These are phyloP conservation scores for Fusarium brachygibbosum DNA, from an alignment of 2,329 filamentous ascomycete species.

Conservation along the genomic window DNA sequence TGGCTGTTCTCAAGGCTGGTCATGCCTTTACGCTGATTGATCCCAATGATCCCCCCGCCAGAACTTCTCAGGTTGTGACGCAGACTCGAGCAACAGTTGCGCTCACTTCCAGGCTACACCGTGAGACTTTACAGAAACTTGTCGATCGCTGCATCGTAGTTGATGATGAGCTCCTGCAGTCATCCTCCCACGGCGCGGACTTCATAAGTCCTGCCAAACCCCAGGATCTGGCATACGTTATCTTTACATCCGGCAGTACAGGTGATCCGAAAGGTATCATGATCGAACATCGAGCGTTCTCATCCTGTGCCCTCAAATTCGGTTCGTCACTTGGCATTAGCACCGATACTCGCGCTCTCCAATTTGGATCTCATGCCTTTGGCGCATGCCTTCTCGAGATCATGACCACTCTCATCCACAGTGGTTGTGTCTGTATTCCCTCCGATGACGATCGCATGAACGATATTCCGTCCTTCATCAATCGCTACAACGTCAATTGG, in stretches of 20 bases:
- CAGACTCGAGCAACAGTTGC: slow-evolving; percentile 12
- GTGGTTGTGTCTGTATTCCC: slow-evolving; percentile 39
- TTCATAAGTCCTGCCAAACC: not conserved
- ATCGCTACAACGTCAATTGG: slow-evolving; percentile 21
- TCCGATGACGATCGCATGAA: slow-evolving; percentile 43
- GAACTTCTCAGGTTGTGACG: not conserved
- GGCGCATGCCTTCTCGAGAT: slow-evolving; percentile 35
- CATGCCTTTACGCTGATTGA: slow-evolving; percentile 18
- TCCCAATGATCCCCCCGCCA: not conserved
- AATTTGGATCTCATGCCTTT: slow-evolving; percentile 41
- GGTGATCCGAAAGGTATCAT: slow-evolving; percentile 39
- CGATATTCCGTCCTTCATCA: slow-evolving; percentile 31
- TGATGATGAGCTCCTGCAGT: not conserved
- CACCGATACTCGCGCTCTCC: slow-evolving; percentile 18
- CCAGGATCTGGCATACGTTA: slow-evolving; percentile 8
- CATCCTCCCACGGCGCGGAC: not conserved
- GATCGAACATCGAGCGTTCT: slow-evolving; percentile 16
- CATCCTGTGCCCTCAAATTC: not conserved
- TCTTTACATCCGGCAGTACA: slow-evolving; percentile 46
- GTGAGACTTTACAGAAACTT: not conserved
- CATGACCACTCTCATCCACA: slow-evolving; percentile 24
- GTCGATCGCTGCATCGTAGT: not conserved
- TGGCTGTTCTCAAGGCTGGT: slow-evolving; percentile 17
- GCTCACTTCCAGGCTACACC: slow-evolving; percentile 3
- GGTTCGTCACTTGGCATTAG: not conserved